Conservation (phyloP, 192 early-diverging fungal species). For the Chytriomyces hyalinus region DNA sequence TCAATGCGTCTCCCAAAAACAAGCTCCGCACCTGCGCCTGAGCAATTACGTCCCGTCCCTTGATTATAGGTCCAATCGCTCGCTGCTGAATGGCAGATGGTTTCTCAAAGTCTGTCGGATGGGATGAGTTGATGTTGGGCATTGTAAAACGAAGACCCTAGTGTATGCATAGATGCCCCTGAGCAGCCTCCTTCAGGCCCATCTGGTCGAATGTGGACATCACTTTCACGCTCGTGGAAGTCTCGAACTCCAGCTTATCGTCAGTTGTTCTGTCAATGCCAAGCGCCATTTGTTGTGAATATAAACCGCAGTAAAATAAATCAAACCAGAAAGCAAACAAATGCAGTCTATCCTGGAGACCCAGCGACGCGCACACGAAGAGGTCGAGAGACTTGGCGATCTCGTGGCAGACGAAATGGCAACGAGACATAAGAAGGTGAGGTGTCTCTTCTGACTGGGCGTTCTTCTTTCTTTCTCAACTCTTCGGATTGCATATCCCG, state of each 20-base stretch:
- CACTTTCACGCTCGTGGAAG: constrained; percentile 83
- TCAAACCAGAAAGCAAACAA: neutral
- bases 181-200: constrained; percentile 94
- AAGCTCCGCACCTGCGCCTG: constrained; percentile 96
- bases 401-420: constrained; percentile 83
- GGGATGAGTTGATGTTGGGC: neutral
- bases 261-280: constrained; percentile 24
- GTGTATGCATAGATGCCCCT: constrained; percentile 98
- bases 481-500: too few species aligned
- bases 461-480: too few species aligned
- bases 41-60: constrained; percentile 97
- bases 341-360: constrained; percentile 63
- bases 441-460: constrained; percentile 9
- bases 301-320: neutral
- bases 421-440: constrained; percentile 70
- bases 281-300: neutral
- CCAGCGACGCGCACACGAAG: constrained; percentile 82
- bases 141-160: constrained; percentile 40
- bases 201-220: constrained; percentile 93
- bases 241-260: constrained; percentile 67
- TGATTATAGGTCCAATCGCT: constrained; percentile 90
- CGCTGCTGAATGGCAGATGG: constrained; percentile 99
- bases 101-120: constrained; percentile 81
- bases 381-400: constrained; percentile 90
- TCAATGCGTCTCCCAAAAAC: constrained; percentile 60